Conservation (phyloP, 805 yeast genomes). For the Saccharomyces kudriavzevii region DNA sequence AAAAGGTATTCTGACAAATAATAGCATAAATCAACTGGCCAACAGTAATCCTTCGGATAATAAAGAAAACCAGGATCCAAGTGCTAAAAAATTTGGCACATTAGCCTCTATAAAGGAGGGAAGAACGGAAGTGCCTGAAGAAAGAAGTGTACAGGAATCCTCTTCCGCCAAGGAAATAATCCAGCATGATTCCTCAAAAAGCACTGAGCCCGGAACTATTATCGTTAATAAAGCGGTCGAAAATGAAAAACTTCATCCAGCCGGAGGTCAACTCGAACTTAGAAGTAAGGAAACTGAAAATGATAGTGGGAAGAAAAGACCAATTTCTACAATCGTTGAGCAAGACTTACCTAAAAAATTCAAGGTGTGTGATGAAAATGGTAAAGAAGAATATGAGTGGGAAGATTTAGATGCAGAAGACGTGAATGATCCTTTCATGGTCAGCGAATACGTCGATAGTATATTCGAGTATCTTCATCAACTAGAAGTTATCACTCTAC, state of each 20-base stretch:
- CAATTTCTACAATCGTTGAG: constrained; percentile 30
- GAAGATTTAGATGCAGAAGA: constrained; percentile 78
- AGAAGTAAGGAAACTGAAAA: constrained; percentile 1
- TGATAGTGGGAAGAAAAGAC: constrained; percentile 28
- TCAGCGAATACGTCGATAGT: constrained; percentile 81
- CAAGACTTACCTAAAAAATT: constrained; percentile 29
- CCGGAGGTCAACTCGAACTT: not conserved
- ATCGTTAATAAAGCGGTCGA: not conserved
- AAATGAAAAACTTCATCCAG: not conserved
- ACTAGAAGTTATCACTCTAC: constrained; percentile 65
- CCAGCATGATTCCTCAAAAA: not conserved
- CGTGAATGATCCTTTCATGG: constrained; percentile 80
- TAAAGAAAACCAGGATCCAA: constrained; percentile 24
- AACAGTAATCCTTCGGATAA: constrained; percentile 7
- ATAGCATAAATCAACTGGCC: not conserved
- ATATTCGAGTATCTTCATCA: constrained; percentile 73
- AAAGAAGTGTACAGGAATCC: constrained; percentile 1
- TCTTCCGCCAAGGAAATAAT: not conserved
- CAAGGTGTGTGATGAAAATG: constrained; percentile 27
- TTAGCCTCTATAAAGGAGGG: not conserved
- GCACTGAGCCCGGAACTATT: not conserved
- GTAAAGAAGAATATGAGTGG: constrained; percentile 40
- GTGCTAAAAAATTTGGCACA: not conserved
- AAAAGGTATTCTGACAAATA: not conserved
- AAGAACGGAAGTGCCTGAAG: not conserved